Conservation (phyloP, 768 basidiomycete species). For the Bullera alba region DNA sequence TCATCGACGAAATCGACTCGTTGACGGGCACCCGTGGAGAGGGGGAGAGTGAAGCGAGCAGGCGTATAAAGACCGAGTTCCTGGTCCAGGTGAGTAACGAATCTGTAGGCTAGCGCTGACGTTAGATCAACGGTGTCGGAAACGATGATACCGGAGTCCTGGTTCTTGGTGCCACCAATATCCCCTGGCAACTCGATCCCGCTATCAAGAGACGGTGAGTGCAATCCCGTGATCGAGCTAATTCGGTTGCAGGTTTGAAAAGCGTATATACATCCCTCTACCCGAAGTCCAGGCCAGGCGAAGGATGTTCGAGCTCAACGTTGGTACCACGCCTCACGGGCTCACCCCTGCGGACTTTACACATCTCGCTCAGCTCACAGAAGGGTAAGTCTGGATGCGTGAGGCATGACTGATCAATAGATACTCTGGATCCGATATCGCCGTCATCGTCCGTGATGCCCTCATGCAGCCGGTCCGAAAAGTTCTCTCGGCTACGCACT, state of each 20-base stretch:
- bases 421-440: conserved; percentile 91
- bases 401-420: conserved; percentile 40
- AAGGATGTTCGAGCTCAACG: conserved; percentile 94
- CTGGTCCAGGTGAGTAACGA: conserved; percentile 24
- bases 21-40: conserved; percentile 90
- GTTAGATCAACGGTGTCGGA: conserved; percentile 97
- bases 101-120: conserved; percentile 2
- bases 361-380: conserved; percentile 72
- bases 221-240: background rate
- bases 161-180: conserved; percentile 94
- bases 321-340: conserved; percentile 85
- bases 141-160: conserved; percentile 95
- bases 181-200: conserved; percentile 95
- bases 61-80: conserved; percentile 93
- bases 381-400: conserved; percentile 54
- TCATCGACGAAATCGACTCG: conserved; percentile 97
- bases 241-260: conserved; percentile 65
- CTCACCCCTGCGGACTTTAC: conserved; percentile 72
- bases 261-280: conserved; percentile 95
- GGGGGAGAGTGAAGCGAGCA: conserved; percentile 93
- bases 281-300: conserved; percentile 85
- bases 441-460: conserved; percentile 46
- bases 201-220: conserved; percentile 88
- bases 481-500: conserved; percentile 90
- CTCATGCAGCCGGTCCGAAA: conserved; percentile 44